A percentile compares a stretch with the other conserved stretches of the same genome.
These are phyloP conservation scores for Wilcoxina mikolae DNA, from an alignment of 495 filamentous ascomycete species.

Conservation along the genomic window DNA sequence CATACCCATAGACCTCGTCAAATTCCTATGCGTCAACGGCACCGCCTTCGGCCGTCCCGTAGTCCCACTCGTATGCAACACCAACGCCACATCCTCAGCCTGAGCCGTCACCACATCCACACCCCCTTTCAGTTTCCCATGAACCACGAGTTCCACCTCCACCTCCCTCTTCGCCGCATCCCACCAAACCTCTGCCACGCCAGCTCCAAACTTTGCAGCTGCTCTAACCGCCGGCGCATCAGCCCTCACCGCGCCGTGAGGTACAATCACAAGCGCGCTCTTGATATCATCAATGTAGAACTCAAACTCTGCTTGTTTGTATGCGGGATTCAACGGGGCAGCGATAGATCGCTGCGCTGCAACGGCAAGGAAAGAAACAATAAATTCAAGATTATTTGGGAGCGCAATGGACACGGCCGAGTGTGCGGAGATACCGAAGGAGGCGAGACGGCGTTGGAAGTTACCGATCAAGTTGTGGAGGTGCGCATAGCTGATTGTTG, in stretches of 20 bases:
- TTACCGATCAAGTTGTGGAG: slow-evolving; percentile 44
- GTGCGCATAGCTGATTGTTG: slow-evolving; percentile 48
- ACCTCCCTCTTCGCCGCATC: slow-evolving; percentile 44
- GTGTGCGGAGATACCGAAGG: slow-evolving; percentile 47
- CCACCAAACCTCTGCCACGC: slow-evolving; percentile 71
- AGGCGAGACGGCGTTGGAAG: slow-evolving; percentile 60
- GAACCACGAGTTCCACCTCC: slow-evolving; percentile 58
- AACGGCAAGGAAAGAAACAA: slow-evolving; percentile 63
- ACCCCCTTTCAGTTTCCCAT: slow-evolving; percentile 43
- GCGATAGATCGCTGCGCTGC: slow-evolving; percentile 66
- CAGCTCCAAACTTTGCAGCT: slow-evolving; percentile 57
- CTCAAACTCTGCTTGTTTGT: slow-evolving; percentile 77
- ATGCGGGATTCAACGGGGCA: slow-evolving; percentile 65
- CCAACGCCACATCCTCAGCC: slow-evolving; percentile 51
- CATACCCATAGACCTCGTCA: slow-evolving; percentile 58
- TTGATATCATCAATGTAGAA: slow-evolving; percentile 78
- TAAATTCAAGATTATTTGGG: slow-evolving; percentile 67
- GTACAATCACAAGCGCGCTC: slow-evolving; percentile 58
- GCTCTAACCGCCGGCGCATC: slow-evolving; percentile 56
- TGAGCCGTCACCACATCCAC: slow-evolving; percentile 41
- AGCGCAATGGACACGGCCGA: slow-evolving; percentile 61
- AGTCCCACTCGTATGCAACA: slow-evolving; percentile 65
- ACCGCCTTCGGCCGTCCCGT: slow-evolving; percentile 73
- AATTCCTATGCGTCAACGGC: slow-evolving; percentile 63
- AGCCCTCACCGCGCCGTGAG: slow-evolving; percentile 46